A percentile compares a stretch with the other conserved stretches of the same genome.
These are phyloP conservation scores for Evernia prunastri DNA, from an alignment of 495 filamentous ascomycete species.

Conservation along the genomic window DNA sequence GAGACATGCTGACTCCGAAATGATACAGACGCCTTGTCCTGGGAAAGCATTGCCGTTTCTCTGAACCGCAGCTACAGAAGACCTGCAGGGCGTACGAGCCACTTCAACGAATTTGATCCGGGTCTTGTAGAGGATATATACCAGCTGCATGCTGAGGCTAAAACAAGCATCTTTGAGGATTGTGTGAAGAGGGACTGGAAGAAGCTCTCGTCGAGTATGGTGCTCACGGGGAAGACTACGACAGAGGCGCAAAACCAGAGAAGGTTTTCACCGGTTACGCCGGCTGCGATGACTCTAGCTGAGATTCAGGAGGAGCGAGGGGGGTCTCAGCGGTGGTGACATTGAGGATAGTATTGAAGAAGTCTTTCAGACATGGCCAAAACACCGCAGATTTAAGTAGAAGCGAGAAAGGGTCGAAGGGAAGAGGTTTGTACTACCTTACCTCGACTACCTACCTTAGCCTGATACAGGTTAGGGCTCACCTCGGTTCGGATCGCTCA, in stretches of 20 bases:
- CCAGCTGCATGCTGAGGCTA: conserved; percentile 1
- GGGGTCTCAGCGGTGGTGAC: neutral
- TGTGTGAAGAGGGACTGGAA: neutral
- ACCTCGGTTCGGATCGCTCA: conserved; percentile 1
- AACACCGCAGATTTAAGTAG: too few relatives aligned
- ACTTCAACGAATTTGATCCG: neutral
- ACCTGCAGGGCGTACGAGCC: neutral
- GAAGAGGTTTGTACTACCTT: conserved; percentile 2
- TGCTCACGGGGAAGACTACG: neutral
- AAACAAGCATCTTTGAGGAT: neutral
- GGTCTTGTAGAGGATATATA: conserved; percentile 1
- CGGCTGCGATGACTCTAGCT: neutral
- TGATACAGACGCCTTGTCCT: neutral
- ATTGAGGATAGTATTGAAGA: too few relatives aligned
- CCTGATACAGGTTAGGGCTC: neutral
- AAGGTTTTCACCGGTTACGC: neutral
- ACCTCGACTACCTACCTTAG: too few relatives aligned
- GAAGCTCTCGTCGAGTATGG: neutral
- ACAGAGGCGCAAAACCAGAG: neutral
- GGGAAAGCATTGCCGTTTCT: neutral
- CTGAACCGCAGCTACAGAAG: neutral
- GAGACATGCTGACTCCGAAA: too few relatives aligned
- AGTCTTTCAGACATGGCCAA: too few relatives aligned
- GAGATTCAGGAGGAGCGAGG: neutral
- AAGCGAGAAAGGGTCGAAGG: too few relatives aligned